Conservation (phyloP, 1,139 yeast genomes). For the Zygosaccharomyces pseudobailii region DNA sequence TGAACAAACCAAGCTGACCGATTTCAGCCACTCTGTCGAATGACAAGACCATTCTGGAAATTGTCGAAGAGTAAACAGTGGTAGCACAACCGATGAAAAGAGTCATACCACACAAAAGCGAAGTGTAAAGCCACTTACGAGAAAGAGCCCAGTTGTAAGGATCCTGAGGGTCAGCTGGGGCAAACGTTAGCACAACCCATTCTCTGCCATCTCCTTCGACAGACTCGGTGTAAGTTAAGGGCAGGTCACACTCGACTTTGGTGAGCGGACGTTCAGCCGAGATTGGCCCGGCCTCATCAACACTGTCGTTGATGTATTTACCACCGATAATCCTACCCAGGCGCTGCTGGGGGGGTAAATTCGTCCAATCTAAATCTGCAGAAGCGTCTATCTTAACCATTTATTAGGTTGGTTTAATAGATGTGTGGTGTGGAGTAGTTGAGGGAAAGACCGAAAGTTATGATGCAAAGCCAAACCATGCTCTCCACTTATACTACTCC, state of each 20-base stretch:
- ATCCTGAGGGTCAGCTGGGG: neutral
- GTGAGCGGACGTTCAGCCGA: conserved; percentile 1
- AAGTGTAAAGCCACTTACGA: conserved; percentile 1
- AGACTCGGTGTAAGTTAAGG: conserved; percentile 1
- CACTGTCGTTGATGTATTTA: neutral
- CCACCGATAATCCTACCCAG: conserved; percentile 2
- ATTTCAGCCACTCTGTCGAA: conserved; percentile 1
- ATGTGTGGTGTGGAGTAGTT: neutral
- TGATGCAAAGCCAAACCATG: neutral
- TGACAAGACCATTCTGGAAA: neutral
- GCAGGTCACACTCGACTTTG: conserved; percentile 2
- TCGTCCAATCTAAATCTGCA: conserved; percentile 4
- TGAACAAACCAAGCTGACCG: conserved; percentile 2
- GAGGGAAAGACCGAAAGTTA: neutral
- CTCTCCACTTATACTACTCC: neutral
- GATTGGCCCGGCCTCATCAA: neutral
- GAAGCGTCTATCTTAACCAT: conserved; percentile 5
- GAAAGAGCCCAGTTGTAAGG: neutral
- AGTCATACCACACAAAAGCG: conserved; percentile 1
- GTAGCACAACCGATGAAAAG: conserved; percentile 5
- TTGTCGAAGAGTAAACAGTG: conserved; percentile 1
- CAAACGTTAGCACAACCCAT: conserved; percentile 2
- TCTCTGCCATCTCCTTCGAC: conserved; percentile 1
- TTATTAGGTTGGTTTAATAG: neutral
- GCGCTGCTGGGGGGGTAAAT: conserved; percentile 3